Percentiles rank a stretch among this genome's conserved stretches.
Evolutionary conservation across 441 rosid species (phyloP).

Genomic region (Metrosideros polymorpha): DNA sequence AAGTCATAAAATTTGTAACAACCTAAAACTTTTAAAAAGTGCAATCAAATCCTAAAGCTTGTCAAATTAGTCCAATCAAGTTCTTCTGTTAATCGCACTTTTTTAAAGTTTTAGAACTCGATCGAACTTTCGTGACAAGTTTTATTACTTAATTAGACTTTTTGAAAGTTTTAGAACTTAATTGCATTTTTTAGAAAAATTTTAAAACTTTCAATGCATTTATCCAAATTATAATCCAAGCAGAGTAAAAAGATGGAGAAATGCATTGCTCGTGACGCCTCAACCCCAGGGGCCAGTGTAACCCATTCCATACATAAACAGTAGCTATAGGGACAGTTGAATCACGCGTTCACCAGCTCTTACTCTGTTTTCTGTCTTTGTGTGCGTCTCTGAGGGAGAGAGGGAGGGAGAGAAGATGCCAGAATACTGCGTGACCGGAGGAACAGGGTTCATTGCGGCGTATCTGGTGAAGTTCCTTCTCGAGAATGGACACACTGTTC

Average conservation of each 20-base stretch:
- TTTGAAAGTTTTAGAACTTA: too few species aligned
- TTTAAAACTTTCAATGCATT: too few species aligned
- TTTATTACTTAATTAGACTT: too few species aligned
- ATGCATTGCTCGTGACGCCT: background rate
- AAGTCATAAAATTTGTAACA: too few species aligned
- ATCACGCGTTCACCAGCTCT: background rate
- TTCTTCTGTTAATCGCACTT: too few species aligned
- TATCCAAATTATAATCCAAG: background rate
- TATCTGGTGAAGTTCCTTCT: slow-evolving; percentile 51
- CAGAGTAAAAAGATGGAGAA: background rate
- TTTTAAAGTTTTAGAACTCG: too few species aligned
- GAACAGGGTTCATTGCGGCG: slow-evolving; percentile 74
- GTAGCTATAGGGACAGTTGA: background rate
- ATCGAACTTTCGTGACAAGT: too few species aligned
- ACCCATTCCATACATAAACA: background rate
- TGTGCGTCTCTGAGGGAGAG: background rate
- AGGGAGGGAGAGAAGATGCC: slow-evolving; percentile 26
- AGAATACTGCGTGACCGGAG: slow-evolving; percentile 77
- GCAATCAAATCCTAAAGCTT: too few species aligned
- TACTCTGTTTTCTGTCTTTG: background rate
- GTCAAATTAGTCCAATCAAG: too few species aligned
- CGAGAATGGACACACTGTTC: slow-evolving; percentile 44
- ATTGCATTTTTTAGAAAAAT: too few species aligned
- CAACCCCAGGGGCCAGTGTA: background rate
- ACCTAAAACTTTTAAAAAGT: too few species aligned